Evolutionary conservation across 139 green algal genomes (phyloP), one percentile per base, ranked within the genome.

Genomic region (Closterium sp.): DNA sequence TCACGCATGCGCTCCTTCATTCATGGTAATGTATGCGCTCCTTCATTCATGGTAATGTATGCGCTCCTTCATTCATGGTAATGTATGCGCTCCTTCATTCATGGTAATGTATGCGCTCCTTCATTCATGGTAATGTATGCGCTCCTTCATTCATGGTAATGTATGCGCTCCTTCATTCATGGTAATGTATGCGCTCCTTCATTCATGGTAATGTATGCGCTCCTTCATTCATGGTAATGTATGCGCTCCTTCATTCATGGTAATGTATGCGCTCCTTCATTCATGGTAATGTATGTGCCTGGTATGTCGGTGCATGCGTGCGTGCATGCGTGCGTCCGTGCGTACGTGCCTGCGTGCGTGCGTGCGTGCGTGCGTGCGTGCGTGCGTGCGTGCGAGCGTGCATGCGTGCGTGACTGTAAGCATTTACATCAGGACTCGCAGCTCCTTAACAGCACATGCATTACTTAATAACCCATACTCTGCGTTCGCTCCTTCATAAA

Each of bases 31-130:
- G 38, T 69, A 33, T 33, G 30, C 21, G 5, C 76, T 85, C 76
- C 88, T 88, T 35, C 25, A 64, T 91, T 25, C 31, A 36, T 2
- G 38, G 88, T 91, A 76, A 12, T 19, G 38, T n/a, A 64, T 91
- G 88, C 66, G 88, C 36, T 87, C 25, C 88, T 88, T 35, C 25
- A 64, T 91, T 25, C 31, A 36, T 2, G 38, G 88, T 91, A 76
- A 76, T 76, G 38, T 69, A 33, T 33, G 30, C 21, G 5, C 76
- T 85, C 76, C 19, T 12, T 83, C 12, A 28, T 19, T 12, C 64
- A 83, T 12, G 19, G 64, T 83, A 12, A 12, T 19, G 38, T n/a
- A 64, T 91, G 88, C 66, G 88, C 36, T 87, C 25, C 88, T 88
- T 35, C 25, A 64, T 91, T 25, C 31, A 36, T 2, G 38, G 88